Evolutionary conservation across 2,329 filamentous ascomycete species (phyloP), one percentile per base, ranked within the genome.

Genomic region (Pseudocercospora eumusae): DNA sequence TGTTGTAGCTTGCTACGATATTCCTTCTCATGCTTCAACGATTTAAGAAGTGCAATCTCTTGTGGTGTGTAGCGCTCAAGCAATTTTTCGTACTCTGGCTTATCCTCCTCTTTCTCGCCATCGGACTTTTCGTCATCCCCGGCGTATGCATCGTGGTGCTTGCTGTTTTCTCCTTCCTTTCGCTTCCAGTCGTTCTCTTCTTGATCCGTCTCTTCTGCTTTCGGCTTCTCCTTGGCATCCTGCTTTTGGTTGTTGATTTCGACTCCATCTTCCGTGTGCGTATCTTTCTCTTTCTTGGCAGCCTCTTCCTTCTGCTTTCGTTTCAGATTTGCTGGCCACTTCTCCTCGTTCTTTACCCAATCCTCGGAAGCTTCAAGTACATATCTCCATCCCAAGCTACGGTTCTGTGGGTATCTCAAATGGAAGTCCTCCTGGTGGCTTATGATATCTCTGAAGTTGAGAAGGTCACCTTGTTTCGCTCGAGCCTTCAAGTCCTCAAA

Each of bases 311-410:
- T 69, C 68, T 77, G 64, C 56, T 69, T 65, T 62, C 75, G 75
- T 66, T 78, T 71, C 8, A 78, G 33, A 65, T 84, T 84, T 0
- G 77, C 76, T 0, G 80, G 81, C 81, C 81, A 84, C 1, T 75
- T 68, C 62, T 84, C 74, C 7, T 75, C 67, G 40, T 80, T 75
- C 69, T 82, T 84, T 59, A 84, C 74, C 71, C 77, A 81, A 56
- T 81, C 75, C 61, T 84, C 81, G 0, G 79, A 80, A 9, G 76
- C 75, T 36, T 83, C 74, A 0, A 84, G 70, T 10, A 83, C 79
- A 65, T 80, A 82, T 36, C 82, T 73, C 81, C 82, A 84, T 7
- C 80, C 79, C 4, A 76, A 56, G 3, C 80, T 78, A 57, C 78
- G 76, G 31, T 79, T 76, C 18, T 79, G 75, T 0, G 80, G 80